These are phyloP conservation scores for Grosmannia huntii DNA, from an alignment of 2,329 filamentous ascomycete genomes.

Conservation along the genomic window DNA sequence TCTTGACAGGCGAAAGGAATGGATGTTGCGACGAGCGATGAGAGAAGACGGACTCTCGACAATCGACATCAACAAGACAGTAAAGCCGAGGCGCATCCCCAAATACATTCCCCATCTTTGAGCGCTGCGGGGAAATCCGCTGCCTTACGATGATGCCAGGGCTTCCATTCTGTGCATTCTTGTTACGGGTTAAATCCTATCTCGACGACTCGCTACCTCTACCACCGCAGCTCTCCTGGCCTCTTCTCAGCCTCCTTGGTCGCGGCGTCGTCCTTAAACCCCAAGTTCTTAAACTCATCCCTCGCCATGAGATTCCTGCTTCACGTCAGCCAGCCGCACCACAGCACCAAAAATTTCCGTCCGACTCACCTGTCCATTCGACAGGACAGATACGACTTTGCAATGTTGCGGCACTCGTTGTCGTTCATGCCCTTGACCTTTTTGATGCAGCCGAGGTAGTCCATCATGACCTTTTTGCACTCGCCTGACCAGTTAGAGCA, in stretches of 20 bases:
- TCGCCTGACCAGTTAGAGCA: conserved; percentile 49
- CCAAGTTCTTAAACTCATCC: conserved; percentile 90
- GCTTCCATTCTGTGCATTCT: background rate
- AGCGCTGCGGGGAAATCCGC: background rate
- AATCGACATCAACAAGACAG: too few species aligned
- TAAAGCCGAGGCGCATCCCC: background rate
- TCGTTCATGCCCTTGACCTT: conserved; percentile 74
- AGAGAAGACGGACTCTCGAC: too few species aligned
- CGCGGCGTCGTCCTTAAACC: conserved; percentile 42
- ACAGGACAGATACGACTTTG: conserved; percentile 80
- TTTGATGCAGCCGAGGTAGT: conserved; percentile 80
- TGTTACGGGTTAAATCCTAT: background rate
- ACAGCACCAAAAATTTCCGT: background rate
- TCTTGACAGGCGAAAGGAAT: background rate
- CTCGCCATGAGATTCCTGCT: conserved; percentile 87
- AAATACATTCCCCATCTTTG: background rate
- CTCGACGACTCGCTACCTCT: conserved; percentile 5
- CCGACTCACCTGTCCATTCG: conserved; percentile 77
- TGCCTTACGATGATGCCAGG: background rate
- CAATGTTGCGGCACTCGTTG: conserved; percentile 68
- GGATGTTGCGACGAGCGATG: too few species aligned
- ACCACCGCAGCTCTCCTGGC: conserved; percentile 23
- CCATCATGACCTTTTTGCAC: conserved; percentile 79
- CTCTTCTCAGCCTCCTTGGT: conserved; percentile 15
- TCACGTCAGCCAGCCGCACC: background rate